Evolutionary conservation across 495 filamentous ascomycete species (phyloP).

Genomic region (Pseudevernia furfuracea): DNA sequence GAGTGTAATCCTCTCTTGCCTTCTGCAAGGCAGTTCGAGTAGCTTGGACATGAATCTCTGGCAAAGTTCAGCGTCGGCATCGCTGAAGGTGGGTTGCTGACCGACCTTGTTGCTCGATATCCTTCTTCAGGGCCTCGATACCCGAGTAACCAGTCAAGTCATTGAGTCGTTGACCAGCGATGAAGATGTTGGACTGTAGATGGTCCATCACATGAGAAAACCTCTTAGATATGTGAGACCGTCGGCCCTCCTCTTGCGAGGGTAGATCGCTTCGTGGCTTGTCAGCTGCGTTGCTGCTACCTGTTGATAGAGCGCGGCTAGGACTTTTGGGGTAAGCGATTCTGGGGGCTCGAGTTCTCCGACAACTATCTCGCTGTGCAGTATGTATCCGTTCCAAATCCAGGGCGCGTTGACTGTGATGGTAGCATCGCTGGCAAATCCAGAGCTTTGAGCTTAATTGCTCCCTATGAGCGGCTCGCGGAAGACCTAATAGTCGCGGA

Average conservation of each 20-base stretch:
- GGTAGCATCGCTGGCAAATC: slow-evolving; percentile 21
- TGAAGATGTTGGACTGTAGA: slow-evolving; percentile 73
- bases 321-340: not conserved
- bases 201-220: slow-evolving; percentile 80
- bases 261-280: slow-evolving; percentile 51
- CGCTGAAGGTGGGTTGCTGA: slow-evolving; percentile 8
- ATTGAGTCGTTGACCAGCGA: slow-evolving; percentile 81
- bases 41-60: slow-evolving; percentile 55
- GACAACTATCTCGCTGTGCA: not conserved
- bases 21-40: slow-evolving; percentile 58
- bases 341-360: not conserved
- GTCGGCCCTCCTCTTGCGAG: slow-evolving; percentile 64
- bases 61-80: slow-evolving; percentile 13
- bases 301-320: slow-evolving; percentile 4
- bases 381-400: not conserved
- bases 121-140: slow-evolving; percentile 75
- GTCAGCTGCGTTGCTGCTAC: not conserved
- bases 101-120: slow-evolving; percentile 62
- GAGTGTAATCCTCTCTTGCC: slow-evolving; percentile 68
- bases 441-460: not conserved
- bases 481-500: not conserved
- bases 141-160: slow-evolving; percentile 88
- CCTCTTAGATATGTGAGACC: slow-evolving; percentile 64
- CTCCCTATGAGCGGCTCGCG: not conserved
- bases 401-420: slow-evolving; percentile 1